Percentiles rank a stretch among this genome's conserved stretches.
These are phyloP conservation scores for Yarrowia keelungensis DNA, from an alignment of 805 yeast species.

Conservation along the genomic window DNA sequence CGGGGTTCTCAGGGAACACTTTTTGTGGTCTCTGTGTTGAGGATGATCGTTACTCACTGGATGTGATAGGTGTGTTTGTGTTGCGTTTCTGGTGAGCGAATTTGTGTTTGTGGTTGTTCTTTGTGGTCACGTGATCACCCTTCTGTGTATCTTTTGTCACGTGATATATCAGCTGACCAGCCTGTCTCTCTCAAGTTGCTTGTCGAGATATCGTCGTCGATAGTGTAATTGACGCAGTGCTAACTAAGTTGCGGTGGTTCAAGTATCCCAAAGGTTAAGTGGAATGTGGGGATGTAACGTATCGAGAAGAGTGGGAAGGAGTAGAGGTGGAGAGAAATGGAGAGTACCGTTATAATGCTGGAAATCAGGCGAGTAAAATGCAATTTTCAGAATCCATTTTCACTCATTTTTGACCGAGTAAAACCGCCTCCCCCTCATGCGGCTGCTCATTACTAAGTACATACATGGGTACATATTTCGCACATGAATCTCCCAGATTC, in stretches of 20 bases:
- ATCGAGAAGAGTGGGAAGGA: too few species aligned
- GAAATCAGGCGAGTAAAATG: background rate
- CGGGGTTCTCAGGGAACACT: accelerated
- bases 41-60: too few species aligned
- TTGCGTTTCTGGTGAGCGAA: too few species aligned
- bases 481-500: too few species aligned
- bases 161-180: background rate
- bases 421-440: background rate
- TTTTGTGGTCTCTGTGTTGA: background rate
- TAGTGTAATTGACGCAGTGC: constrained; percentile 20
- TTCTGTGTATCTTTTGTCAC: background rate
- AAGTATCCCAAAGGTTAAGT: background rate
- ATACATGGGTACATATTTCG: background rate
- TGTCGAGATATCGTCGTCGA: background rate
- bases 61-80: too few species aligned
- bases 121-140: background rate
- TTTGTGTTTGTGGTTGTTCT: background rate
- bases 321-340: background rate
- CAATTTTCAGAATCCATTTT: too few species aligned
- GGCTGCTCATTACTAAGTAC: constrained; percentile 2
- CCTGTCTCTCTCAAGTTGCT: background rate
- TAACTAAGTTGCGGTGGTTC: constrained; percentile 33
- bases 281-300: constrained; percentile 7
- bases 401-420: too few species aligned
- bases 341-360: too few species aligned